A percentile compares a stretch with the other conserved stretches of the same genome.
Conservation (phyloP, 129 eudicot species). For the Cynara cardunculus region DNA sequence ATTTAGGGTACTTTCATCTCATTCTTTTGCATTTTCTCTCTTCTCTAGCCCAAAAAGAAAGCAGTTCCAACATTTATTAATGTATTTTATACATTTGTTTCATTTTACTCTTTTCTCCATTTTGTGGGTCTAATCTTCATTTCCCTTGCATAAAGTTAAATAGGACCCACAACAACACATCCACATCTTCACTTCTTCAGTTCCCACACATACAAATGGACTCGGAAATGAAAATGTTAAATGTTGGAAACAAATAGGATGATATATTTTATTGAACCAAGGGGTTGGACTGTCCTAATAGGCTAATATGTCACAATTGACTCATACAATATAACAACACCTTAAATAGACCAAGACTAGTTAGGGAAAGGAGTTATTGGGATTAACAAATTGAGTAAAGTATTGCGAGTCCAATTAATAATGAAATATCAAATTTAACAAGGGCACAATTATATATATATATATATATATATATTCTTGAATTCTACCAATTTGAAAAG, state of each 20-base stretch:
- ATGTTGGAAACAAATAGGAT: neutral
- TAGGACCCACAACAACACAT: too few relatives aligned
- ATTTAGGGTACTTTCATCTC: neutral
- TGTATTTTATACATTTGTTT: neutral
- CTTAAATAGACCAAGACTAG: neutral
- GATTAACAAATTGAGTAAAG: neutral
- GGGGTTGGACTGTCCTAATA: neutral
- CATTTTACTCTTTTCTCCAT: neutral
- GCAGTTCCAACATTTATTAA: neutral
- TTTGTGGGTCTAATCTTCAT: neutral
- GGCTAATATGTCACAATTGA: neutral
- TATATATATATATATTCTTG: too few relatives aligned
- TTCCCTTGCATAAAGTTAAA: neutral
- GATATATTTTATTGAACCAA: neutral
- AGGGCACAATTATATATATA: neutral
- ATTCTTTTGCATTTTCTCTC: neutral
- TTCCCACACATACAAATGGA: too few relatives aligned
- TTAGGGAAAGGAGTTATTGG: neutral
- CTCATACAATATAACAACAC: neutral
- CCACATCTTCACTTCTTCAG: too few relatives aligned
- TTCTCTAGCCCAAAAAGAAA: neutral
- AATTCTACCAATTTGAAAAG: too few relatives aligned
- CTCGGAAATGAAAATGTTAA: too few relatives aligned
- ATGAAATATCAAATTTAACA: neutral
- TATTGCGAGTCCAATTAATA: neutral